Conservation (phyloP, 1,284 basidiomycete species). For the Irpex sp. region DNA sequence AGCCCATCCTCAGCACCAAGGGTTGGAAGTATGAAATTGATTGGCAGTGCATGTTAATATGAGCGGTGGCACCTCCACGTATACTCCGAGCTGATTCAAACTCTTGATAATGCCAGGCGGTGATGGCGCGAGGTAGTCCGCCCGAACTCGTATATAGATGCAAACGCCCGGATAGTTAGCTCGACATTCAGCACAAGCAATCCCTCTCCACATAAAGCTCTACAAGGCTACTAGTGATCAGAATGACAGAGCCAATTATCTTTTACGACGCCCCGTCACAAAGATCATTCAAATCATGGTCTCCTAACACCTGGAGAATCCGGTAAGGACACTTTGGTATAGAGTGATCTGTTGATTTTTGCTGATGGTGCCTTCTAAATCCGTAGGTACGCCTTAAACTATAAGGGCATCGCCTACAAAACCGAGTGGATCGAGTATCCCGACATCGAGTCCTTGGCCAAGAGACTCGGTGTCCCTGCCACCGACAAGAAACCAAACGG, state of each 20-base stretch:
- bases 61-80: too few species aligned
- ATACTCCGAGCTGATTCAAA: background rate
- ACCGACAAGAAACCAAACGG: conserved; percentile 21
- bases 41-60: too few species aligned
- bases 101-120: background rate
- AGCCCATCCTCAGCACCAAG: too few species aligned
- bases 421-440: conserved; percentile 36
- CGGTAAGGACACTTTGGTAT: conserved; percentile 15
- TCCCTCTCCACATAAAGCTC: background rate
- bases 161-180: background rate
- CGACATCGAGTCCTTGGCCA: conserved; percentile 28
- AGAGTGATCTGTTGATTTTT: background rate
- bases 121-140: background rate
- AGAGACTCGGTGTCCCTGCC: conserved; percentile 25
- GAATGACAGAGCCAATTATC: conserved; percentile 10
- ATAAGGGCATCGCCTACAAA: conserved; percentile 31
- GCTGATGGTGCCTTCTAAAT: background rate
- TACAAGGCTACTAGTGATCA: background rate
- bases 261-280: conserved; percentile 24
- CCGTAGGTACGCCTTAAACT: conserved; percentile 22
- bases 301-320: conserved; percentile 22
- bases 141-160: background rate
- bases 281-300: conserved; percentile 15
- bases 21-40: too few species aligned
- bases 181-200: background rate